A percentile compares a stretch with the other conserved stretches of the same genome.
Evolutionary conservation across 2,329 filamentous ascomycete species (phyloP).

Genomic region (Claviceps cyperi): DNA sequence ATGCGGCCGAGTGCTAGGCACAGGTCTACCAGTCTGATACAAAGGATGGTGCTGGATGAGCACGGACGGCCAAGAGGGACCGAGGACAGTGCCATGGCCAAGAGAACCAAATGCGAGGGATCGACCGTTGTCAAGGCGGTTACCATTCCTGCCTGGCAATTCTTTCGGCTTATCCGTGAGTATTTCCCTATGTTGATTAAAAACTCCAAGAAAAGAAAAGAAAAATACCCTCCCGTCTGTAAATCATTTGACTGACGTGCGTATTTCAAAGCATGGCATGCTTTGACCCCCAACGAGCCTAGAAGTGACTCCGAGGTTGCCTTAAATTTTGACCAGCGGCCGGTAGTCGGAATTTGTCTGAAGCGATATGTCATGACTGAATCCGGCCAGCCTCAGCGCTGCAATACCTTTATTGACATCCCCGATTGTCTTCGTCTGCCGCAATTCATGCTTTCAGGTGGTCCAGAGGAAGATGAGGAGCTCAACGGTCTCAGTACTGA

Average conservation of each 20-base stretch:
- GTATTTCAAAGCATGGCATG: constrained; percentile 60
- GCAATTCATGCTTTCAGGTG: constrained; percentile 71
- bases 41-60: constrained; percentile 41
- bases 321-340: constrained; percentile 72
- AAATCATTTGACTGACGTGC: neutral
- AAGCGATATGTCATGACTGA: constrained; percentile 70
- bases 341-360: constrained; percentile 81
- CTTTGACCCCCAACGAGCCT: constrained; percentile 37
- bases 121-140: constrained; percentile 59
- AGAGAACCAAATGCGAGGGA: constrained; percentile 28
- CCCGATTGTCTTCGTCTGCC: constrained; percentile 68
- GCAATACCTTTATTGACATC: constrained; percentile 81
- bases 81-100: constrained; percentile 26
- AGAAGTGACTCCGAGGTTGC: constrained; percentile 65
- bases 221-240: neutral
- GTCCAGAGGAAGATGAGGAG: constrained; percentile 45
- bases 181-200: neutral
- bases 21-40: constrained; percentile 46
- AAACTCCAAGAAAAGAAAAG: neutral
- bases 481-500: constrained; percentile 61
- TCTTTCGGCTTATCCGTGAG: constrained; percentile 84
- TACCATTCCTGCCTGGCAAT: constrained; percentile 93
- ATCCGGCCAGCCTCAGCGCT: constrained; percentile 52
- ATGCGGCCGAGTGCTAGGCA: constrained; percentile 21
- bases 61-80: constrained; percentile 29